A percentile compares a stretch with the other conserved stretches of the same genome.
These are phyloP conservation scores for Apostasia shenzhenica DNA, from an alignment of 106 monocot species.

Conservation along the genomic window DNA sequence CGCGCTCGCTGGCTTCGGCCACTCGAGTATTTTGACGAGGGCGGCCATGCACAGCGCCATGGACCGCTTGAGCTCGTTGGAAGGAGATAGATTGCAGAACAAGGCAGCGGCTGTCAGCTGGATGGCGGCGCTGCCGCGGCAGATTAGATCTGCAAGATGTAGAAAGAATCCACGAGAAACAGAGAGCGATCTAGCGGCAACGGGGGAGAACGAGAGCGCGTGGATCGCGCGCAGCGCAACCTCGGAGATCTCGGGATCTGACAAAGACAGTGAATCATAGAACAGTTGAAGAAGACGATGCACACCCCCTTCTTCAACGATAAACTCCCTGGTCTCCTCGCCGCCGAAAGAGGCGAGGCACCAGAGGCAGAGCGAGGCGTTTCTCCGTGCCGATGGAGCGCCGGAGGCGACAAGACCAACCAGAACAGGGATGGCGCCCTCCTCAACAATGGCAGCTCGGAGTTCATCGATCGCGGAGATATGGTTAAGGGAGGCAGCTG, in stretches of 20 bases:
- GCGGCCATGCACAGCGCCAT: conserved; percentile 49
- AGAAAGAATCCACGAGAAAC: conserved; percentile 27
- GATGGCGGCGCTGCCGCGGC: conserved; percentile 9
- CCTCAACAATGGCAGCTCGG: conserved; percentile 47
- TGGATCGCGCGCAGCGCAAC: conserved; percentile 49
- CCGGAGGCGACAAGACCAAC: conserved; percentile 39
- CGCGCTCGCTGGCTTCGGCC: conserved; percentile 43
- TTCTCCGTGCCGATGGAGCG: conserved; percentile 19
- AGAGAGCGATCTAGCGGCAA: conserved; percentile 29
- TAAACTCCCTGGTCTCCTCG: conserved; percentile 27
- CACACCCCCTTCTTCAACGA: conserved; percentile 45
- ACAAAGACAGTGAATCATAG: background rate
- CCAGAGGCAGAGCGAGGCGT: conserved; percentile 49
- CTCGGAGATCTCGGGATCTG: conserved; percentile 41
- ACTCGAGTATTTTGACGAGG: conserved; percentile 60
- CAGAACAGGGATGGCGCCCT: conserved; percentile 60
- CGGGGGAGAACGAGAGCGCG: conserved; percentile 33
- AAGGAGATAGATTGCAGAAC: conserved; percentile 30
- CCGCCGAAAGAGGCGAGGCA: conserved; percentile 35
- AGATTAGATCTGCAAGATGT: conserved; percentile 49
- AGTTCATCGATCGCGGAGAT: conserved; percentile 43
- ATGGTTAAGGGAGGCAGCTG: conserved; percentile 43
- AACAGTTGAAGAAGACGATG: conserved; percentile 39
- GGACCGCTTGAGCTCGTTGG: conserved; percentile 49
- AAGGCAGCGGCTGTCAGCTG: conserved; percentile 39